Conservation (phyloP, 495 filamentous ascomycete species). For the Glonium stellatum region DNA sequence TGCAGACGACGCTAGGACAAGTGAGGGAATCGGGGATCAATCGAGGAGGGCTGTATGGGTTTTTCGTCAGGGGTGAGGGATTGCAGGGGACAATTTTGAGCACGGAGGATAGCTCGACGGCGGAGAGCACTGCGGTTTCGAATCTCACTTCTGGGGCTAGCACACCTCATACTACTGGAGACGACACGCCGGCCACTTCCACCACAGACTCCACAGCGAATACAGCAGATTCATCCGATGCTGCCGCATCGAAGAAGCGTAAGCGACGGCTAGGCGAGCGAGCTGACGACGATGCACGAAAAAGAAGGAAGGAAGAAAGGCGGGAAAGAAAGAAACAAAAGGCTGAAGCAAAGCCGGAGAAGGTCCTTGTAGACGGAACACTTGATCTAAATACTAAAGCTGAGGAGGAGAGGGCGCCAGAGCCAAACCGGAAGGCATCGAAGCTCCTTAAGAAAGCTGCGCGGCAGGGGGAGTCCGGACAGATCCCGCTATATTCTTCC, state of each 20-base stretch:
- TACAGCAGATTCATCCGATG: neutral
- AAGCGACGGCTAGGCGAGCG: constrained; percentile 12
- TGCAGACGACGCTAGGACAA: constrained; percentile 27
- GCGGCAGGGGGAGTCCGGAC: neutral
- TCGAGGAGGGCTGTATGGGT: constrained; percentile 62
- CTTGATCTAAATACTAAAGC: neutral
- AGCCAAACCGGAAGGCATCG: neutral
- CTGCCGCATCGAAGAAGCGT: constrained; percentile 9
- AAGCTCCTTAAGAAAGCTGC: neutral
- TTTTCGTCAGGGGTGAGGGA: constrained; percentile 69
- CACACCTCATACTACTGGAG: constrained; percentile 14
- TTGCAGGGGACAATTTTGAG: constrained; percentile 59
- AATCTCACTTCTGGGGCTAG: constrained; percentile 6
- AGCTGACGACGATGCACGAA: neutral
- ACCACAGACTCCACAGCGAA: constrained; percentile 3
- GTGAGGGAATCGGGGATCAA: constrained; percentile 33
- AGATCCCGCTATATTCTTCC: neutral
- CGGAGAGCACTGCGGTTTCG: constrained; percentile 9
- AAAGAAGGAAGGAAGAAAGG: constrained; percentile 5
- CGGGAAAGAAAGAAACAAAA: neutral
- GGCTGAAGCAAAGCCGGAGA: constrained; percentile 1
- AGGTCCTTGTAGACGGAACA: constrained; percentile 1
- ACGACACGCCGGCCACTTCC: constrained; percentile 11
- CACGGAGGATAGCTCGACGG: constrained; percentile 13
- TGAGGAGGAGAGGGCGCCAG: neutral